Percentiles rank a stretch among this genome's conserved stretches.
These are phyloP conservation scores for Wickerhamiella dianesei DNA, from an alignment of 805 yeast genomes.

Conservation along the genomic window DNA sequence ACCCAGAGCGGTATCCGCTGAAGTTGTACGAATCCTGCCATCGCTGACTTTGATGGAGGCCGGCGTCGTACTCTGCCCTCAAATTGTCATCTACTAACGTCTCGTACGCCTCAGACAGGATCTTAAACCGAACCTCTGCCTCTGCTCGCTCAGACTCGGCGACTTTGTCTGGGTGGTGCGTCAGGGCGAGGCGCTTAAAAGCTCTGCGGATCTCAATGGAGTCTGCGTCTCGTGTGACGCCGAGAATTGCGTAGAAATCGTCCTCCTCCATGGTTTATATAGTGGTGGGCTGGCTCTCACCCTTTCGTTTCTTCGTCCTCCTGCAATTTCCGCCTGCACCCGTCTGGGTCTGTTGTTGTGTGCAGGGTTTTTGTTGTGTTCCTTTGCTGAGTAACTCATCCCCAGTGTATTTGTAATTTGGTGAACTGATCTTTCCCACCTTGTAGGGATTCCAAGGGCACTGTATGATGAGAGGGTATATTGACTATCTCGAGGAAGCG, in stretches of 20 bases:
- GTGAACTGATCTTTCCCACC: too few species aligned
- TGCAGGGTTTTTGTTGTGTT: too few species aligned
- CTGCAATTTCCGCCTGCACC: too few species aligned
- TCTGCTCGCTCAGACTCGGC: conserved; percentile 48
- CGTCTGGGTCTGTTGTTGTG: too few species aligned
- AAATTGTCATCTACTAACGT: conserved; percentile 48
- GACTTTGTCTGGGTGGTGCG: conserved; percentile 83
- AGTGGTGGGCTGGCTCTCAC: too few species aligned
- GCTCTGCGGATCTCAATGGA: conserved; percentile 67
- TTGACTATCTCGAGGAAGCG: conserved; percentile 71
- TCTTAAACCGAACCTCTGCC: conserved; percentile 72
- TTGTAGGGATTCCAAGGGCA: not conserved
- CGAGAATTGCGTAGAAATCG: conserved; percentile 50
- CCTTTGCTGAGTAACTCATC: too few species aligned
- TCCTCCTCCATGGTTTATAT: not conserved
- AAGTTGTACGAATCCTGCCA: conserved; percentile 24
- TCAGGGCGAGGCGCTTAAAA: conserved; percentile 68
- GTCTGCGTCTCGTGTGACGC: conserved; percentile 52
- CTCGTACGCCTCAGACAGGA: conserved; percentile 76
- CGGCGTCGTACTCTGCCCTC: conserved; percentile 26
- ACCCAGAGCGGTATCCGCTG: conserved; percentile 27
- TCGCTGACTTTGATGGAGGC: conserved; percentile 6
- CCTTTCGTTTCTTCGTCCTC: too few species aligned
- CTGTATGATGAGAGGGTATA: conserved; percentile 52
- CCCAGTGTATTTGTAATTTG: too few species aligned